Base-by-base conservation (phyloP, 192 early-diverging fungal species). In the Coemansia sp. region DNA sequence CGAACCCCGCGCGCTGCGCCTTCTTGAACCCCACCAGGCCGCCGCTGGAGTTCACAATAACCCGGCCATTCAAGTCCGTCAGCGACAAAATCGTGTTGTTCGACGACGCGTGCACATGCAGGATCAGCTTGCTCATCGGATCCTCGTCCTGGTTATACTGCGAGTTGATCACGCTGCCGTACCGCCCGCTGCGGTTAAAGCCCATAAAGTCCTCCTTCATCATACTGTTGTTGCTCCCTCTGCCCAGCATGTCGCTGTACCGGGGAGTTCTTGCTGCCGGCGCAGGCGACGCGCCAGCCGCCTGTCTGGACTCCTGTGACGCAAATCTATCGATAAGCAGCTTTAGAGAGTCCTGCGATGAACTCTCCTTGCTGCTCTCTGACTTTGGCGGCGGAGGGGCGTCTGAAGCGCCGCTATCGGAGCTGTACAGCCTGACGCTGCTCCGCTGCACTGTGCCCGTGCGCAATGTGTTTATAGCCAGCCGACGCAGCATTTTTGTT, bases 41-140 rank as follows among this genome's bases (percentile, higher is more conserved):
- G 21, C 89, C 92, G 5, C 91, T 91, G 33, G 88, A 79, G 47
- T 83, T 87, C 24, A 87, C 78, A 32, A 96, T 70, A 27, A 86
- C 82, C 25, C 87, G 61, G 12, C 93, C 93, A 22, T 82, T 75
- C 7, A 81, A 71, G 56, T 87, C 82, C 1, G 91, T 91, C 55
- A 98, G 74, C 23, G 91, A 89, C 45, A 92, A 29, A 52, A 95
- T 86, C 38, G 95, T 96, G 82, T 98, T 98, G 71, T 98, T 98
- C 35, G 85, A 71, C 23, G 76, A 73, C 32, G 77, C 65, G 28
- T 79, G 77, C 6, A 79, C 77, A 21, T 79, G 77, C n/a, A 79
- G 60, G 27, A 77, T 54, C 46, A 75, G 50, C 18, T 45, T 65
- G 38, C 42, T 43, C 73, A 75, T 75, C 1, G 73, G 73, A 48